Percentiles rank a stretch among this genome's conserved stretches.
Conservation (phyloP, 1,284 basidiomycete species). For the Ganoderma sinense region DNA sequence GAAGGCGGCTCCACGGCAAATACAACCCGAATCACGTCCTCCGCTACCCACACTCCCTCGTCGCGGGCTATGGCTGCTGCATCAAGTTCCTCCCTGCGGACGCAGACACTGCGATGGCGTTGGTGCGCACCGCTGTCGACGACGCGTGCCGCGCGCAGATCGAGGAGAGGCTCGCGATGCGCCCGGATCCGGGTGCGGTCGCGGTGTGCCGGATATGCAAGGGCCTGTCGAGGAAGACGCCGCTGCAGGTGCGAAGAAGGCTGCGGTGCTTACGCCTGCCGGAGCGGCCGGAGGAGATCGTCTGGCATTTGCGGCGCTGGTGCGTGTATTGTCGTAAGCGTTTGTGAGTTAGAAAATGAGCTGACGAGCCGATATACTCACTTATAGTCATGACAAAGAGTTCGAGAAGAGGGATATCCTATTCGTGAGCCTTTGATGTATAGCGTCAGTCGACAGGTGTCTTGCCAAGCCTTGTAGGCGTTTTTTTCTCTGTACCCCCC, state of each 20-base stretch:
- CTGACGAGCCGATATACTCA: background rate
- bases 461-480: background rate
- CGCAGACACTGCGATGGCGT: slow-evolving; percentile 1
- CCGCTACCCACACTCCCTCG: background rate
- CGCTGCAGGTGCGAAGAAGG: background rate
- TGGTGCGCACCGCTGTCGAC: slow-evolving; percentile 1
- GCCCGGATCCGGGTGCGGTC: background rate
- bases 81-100: slow-evolving; percentile 13
- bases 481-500: too few species aligned
- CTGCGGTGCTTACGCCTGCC: background rate
- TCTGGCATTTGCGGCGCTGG: slow-evolving; percentile 14
- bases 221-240: background rate
- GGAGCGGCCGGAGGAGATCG: slow-evolving; percentile 7
- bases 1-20: background rate
- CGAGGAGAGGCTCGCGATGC: slow-evolving; percentile 2
- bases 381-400: slow-evolving; percentile 19
- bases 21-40: background rate
- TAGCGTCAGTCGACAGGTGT: background rate
- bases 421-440: background rate
- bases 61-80: background rate
- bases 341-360: background rate
- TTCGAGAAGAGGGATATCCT: slow-evolving; percentile 18
- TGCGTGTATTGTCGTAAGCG: background rate
- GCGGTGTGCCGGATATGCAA: slow-evolving; percentile 15
- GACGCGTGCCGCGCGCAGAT: slow-evolving; percentile 5